A percentile compares a stretch with the other conserved stretches of the same genome.
Evolutionary conservation across 2,329 filamentous ascomycete genomes (phyloP).

Genomic region (Thelonectria blattea): DNA sequence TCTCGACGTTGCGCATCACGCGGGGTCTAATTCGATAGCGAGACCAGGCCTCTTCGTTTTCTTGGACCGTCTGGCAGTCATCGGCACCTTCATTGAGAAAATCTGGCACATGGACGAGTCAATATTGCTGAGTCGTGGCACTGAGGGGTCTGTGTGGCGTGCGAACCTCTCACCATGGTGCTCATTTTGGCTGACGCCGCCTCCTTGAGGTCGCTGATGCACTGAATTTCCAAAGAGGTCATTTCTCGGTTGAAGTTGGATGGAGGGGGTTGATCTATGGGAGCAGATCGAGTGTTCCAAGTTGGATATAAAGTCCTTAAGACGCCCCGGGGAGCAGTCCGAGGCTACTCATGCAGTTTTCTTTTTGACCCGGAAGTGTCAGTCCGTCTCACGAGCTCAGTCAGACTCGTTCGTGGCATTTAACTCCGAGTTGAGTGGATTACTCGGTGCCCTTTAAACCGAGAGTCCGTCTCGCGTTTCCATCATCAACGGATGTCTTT

Average conservation of each 20-base stretch:
- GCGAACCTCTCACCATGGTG: constrained; percentile 16
- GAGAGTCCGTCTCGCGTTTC: not conserved
- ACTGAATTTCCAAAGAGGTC: constrained; percentile 7
- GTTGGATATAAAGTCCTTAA: not conserved
- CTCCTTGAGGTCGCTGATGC: constrained; percentile 15
- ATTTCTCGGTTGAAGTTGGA: not conserved
- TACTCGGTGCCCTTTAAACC: constrained; percentile 4
- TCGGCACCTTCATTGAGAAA: constrained; percentile 20
- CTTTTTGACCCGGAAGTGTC: not conserved
- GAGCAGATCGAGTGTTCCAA: not conserved
- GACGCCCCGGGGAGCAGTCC: not conserved
- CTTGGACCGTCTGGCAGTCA: constrained; percentile 15
- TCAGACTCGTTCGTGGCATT: not conserved
- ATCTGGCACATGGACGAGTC: not conserved
- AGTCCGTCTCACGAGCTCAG: too few species aligned
- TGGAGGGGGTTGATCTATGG: not conserved
- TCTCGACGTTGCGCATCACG: constrained; percentile 16
- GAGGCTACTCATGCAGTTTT: not conserved
- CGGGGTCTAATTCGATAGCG: constrained; percentile 13
- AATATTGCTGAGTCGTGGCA: not conserved
- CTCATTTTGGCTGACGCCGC: constrained; percentile 15
- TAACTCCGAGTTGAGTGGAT: not conserved
- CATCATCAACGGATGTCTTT: too few species aligned
- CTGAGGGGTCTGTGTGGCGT: accelerated
- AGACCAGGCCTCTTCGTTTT: constrained; percentile 18